Evolutionary conservation across 345 rosid species (phyloP).

Genomic region (Boechera retrofracta): DNA sequence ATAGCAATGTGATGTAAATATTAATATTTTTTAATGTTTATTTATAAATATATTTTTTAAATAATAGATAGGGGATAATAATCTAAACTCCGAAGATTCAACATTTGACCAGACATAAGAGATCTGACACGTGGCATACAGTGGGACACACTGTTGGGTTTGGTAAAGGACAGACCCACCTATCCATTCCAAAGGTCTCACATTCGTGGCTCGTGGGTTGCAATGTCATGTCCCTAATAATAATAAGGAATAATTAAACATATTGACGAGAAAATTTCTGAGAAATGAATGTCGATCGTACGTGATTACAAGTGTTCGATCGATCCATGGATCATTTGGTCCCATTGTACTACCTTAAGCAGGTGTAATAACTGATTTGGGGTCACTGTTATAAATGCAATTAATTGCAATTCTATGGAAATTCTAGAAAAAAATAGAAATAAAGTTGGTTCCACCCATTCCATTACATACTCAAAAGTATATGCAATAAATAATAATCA

Average conservation of each 20-base stretch:
- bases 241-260: not conserved
- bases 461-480: not conserved
- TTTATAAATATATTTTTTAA: no score
- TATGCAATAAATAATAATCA: not conserved
- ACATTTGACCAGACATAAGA: slow-evolving; percentile 40
- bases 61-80: not conserved
- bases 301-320: slow-evolving; percentile 36
- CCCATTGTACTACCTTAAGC: slow-evolving; percentile 27
- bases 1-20: no score
- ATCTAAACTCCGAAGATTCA: slow-evolving; percentile 32
- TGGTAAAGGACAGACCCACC: slow-evolving; percentile 38
- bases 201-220: slow-evolving; percentile 38
- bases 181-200: slow-evolving; percentile 26
- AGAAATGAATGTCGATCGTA: not conserved
- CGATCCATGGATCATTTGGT: slow-evolving; percentile 12
- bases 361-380: slow-evolving; percentile 27
- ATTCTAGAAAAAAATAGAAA: not conserved
- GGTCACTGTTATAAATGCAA: slow-evolving; percentile 16
- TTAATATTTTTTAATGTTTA: no score
- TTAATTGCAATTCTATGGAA: slow-evolving; percentile 8
- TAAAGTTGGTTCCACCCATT: slow-evolving; percentile 21
- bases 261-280: not conserved
- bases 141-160: slow-evolving; percentile 36
- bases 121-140: slow-evolving; percentile 34
- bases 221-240: slow-evolving; percentile 36